phyloP scores from a whole-genome alignment of 192 early-diverging fungal species.

The Coemansia reversa region DNA sequence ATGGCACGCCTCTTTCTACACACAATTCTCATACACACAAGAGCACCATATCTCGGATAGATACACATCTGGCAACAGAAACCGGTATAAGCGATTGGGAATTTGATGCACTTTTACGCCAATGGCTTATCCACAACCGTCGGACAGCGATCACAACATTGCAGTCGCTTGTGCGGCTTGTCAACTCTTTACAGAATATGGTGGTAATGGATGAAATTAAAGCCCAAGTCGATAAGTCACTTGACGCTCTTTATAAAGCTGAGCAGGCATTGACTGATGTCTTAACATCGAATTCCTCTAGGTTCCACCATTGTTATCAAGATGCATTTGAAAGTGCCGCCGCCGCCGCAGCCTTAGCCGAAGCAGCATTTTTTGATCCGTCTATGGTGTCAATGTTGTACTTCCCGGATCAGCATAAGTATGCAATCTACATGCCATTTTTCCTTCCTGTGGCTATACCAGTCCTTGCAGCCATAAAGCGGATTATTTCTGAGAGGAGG shows the following conservation, averaged over 20 bases:
- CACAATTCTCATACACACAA: not conserved
- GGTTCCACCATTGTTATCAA: conserved; percentile 11
- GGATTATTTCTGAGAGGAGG: conserved; percentile 7
- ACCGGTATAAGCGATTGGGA: conserved; percentile 82
- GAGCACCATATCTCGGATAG: conserved; percentile 14
- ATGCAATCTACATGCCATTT: conserved; percentile 94
- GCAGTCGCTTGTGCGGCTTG: conserved; percentile 74
- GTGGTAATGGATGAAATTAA: conserved; percentile 88
- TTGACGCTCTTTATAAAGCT: conserved; percentile 35
- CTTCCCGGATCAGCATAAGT: conserved; percentile 98
- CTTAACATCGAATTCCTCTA: not conserved
- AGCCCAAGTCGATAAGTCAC: conserved; percentile 58
- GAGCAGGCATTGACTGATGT: conserved; percentile 27
- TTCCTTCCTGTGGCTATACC: conserved; percentile 87
- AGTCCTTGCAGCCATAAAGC: conserved; percentile 59
- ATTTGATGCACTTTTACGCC: conserved; percentile 70
- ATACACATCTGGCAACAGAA: conserved; percentile 44
- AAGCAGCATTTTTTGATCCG: conserved; percentile 95
- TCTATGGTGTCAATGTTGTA: conserved; percentile 98
- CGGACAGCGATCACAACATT: conserved; percentile 74
- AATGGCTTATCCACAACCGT: conserved; percentile 70
- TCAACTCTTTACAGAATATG: conserved; percentile 84
- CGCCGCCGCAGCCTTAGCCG: conserved; percentile 65
- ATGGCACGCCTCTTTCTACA: conserved; percentile 21
- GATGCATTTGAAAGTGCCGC: conserved; percentile 62